Base-by-base conservation (phyloP, 202 grass and related monocot species). In the Eragrostis tef region DNA sequence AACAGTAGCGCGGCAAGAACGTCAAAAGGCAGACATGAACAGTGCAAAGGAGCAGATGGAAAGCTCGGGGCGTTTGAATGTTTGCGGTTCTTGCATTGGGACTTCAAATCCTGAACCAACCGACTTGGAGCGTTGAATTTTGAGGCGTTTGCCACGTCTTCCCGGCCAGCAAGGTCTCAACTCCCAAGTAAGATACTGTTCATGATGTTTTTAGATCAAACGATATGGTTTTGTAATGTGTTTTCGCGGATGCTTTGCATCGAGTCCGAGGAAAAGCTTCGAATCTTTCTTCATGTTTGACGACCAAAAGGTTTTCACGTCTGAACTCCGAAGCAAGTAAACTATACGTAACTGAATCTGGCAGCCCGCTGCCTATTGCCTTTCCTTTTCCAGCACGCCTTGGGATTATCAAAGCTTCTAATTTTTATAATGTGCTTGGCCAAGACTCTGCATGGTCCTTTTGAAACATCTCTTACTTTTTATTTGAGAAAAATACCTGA, bases 231-330 rank as follows among this genome's bases (percentile, higher is more conserved):
- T 26, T 82, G 19, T 86, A 79, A 78, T 62, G 67, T 73, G 83
- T 89, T 89, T 41, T 79, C 27, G n/a, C 73, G 74, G 83, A 79
- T 27, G 45, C 63, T 88, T 88, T 73, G 61, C 52, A 12, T 69
- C 56, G 63, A 52, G 61, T 67, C 8, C 9, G 11, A 60, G 15
- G 61, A 9, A 11, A 81, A 59, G 43, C 70, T n/a, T 59, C 13
- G 70, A 62, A 70, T 68, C 27, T 81, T 48, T 80, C 68, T 48
- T 67, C 74, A 26, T 43, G 76, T 82, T 86, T 89, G 83, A 86
- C 83, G 67, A 82, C 83, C 50, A 89, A 85, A 89, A 89, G 63
- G 64, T 71, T 71, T 57, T 1, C 42, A 6, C 26, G 46, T 70
- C 51, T 36, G 71, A 70, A 24, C 19, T 29, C 61, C 51, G 62